These are phyloP conservation scores for Nitzschia sp. DNA, from an alignment of 108 stramenopile genomes.

Conservation along the genomic window DNA sequence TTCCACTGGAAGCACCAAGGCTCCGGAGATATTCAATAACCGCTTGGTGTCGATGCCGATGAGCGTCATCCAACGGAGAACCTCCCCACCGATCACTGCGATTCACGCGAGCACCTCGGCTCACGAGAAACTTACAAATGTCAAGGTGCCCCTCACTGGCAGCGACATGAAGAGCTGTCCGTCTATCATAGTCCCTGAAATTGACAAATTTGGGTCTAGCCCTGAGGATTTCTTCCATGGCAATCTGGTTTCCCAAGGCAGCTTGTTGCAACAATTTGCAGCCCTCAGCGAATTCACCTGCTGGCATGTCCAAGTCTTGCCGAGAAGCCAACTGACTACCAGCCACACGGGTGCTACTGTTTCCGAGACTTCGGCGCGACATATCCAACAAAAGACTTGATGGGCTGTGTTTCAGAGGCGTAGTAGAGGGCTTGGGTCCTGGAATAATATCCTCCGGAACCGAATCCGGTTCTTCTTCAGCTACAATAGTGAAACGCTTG, in stretches of 20 bases:
- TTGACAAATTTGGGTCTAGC: conserved; percentile 53
- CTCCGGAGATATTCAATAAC: conserved; percentile 67
- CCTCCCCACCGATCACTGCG: conserved; percentile 81
- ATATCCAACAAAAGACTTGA: not conserved
- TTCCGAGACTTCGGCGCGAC: conserved; percentile 22
- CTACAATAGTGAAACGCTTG: conserved; percentile 7
- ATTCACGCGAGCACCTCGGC: conserved; percentile 61
- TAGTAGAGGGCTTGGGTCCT: conserved; percentile 8
- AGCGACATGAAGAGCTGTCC: conserved; percentile 83
- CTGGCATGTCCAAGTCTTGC: conserved; percentile 50
- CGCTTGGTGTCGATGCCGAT: conserved; percentile 72
- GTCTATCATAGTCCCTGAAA: conserved; percentile 87
- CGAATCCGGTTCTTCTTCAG: conserved; percentile 35
- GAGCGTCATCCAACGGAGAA: conserved; percentile 83
- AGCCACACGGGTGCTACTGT: conserved; percentile 24
- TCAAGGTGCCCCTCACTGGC: conserved; percentile 80
- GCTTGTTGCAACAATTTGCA: conserved; percentile 79
- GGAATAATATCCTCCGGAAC: conserved; percentile 34
- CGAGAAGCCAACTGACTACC: conserved; percentile 54
- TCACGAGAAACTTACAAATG: conserved; percentile 53
- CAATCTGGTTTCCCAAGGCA: conserved; percentile 50
- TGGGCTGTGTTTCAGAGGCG: not conserved
- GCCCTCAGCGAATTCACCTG: conserved; percentile 75
- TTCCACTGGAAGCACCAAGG: conserved; percentile 70
- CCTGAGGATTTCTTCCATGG: conserved; percentile 44